phyloP scores from a whole-genome alignment of 352 stramenopile genomes.

The Globisporangium solare region DNA sequence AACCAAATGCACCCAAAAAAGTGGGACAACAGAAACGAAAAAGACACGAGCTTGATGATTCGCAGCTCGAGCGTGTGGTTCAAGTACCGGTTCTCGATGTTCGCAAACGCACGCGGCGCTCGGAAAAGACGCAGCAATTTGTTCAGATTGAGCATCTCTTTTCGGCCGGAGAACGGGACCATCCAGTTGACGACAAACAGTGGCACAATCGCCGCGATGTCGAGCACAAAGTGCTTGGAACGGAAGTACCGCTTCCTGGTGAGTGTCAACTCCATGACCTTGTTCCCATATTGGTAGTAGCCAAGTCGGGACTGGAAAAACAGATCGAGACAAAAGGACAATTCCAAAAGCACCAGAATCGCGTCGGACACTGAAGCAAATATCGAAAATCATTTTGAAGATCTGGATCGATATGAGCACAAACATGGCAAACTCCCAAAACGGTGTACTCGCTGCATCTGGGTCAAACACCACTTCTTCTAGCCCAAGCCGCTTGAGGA shows the following conservation, averaged over 20 bases:
- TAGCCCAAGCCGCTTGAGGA: conserved; percentile 26
- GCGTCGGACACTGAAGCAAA: conserved; percentile 24
- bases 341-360: conserved; percentile 32
- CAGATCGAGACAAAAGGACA: conserved; percentile 40
- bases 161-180: conserved; percentile 13
- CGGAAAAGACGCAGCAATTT: conserved; percentile 44
- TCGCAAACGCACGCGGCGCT: conserved; percentile 11
- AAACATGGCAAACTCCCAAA: conserved; percentile 32
- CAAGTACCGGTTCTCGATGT: conserved; percentile 37
- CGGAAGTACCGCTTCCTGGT: conserved; percentile 37
- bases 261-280: conserved; percentile 40
- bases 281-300: conserved; percentile 68
- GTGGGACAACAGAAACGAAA: conserved; percentile 38
- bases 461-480: conserved; percentile 40
- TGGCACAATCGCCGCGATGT: conserved; percentile 34
- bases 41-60: conserved; percentile 43
- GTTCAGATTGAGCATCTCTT: conserved; percentile 46
- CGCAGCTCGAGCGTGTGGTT: conserved; percentile 38
- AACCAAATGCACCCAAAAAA: conserved; percentile 60
- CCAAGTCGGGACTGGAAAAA: conserved; percentile 43
- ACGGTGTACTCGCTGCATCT: conserved; percentile 16
- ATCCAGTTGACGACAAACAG: conserved; percentile 50
- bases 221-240: conserved; percentile 28
- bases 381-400: conserved; percentile 33
- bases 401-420: conserved; percentile 24